These are phyloP conservation scores for Colletotrichum cuscutae DNA, from an alignment of 2,329 filamentous ascomycete genomes.

Conservation along the genomic window DNA sequence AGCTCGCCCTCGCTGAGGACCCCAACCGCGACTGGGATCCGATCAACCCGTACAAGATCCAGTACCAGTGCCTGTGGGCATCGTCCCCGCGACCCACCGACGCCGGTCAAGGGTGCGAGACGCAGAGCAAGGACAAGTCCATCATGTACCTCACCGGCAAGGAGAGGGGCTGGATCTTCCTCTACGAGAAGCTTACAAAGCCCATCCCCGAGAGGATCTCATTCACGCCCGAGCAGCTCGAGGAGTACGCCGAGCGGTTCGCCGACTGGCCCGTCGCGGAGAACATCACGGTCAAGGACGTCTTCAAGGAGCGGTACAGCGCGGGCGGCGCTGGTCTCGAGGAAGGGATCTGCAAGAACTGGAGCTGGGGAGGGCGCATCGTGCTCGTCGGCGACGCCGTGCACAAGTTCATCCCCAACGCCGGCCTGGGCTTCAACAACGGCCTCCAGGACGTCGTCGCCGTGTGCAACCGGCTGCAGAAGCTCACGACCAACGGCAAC, in stretches of 20 bases:
- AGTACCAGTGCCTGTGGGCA: constrained; percentile 47
- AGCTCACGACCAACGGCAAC: neutral
- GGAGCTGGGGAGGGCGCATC: constrained; percentile 47
- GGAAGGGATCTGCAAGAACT: constrained; percentile 48
- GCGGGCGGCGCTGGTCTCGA: constrained; percentile 47
- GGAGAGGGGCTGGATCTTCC: constrained; percentile 44
- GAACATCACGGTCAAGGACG: constrained; percentile 43
- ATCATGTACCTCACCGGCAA: constrained; percentile 43
- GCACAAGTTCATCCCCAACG: constrained; percentile 50
- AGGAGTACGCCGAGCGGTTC: constrained; percentile 40
- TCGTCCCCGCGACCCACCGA: constrained; percentile 40
- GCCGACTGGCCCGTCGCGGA: constrained; percentile 40
- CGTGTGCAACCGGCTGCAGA: constrained; percentile 41
- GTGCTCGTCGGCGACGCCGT: constrained; percentile 49
- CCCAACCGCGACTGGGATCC: constrained; percentile 21
- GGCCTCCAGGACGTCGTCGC: constrained; percentile 46
- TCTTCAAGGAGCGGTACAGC: constrained; percentile 39
- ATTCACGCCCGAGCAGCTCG: constrained; percentile 41
- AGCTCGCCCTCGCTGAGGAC: constrained; percentile 38
- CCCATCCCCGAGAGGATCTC: constrained; percentile 39
- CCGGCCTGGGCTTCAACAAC: constrained; percentile 47
- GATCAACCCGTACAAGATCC: constrained; percentile 37
- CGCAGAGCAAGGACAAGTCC: constrained; percentile 41
- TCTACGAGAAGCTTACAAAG: constrained; percentile 43
- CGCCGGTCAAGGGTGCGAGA: constrained; percentile 43